Conservation (phyloP, 2,329 filamentous ascomycete species). For the Thielaviopsis euricoi region DNA sequence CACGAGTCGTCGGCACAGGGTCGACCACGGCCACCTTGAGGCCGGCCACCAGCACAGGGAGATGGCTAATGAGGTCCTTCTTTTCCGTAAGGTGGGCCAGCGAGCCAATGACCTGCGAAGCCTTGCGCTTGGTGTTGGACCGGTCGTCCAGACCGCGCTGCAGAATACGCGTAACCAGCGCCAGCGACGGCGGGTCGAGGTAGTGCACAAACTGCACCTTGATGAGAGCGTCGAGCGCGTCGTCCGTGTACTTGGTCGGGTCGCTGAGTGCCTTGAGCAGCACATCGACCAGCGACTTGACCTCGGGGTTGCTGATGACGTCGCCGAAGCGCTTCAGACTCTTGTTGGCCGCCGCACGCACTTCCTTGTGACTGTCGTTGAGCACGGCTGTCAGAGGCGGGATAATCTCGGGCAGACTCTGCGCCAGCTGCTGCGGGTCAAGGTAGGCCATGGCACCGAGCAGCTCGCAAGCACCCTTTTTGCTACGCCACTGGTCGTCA, state of each 20-base stretch:
- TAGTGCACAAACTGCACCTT: slow-evolving; percentile 98
- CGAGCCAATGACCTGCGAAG: slow-evolving; percentile 94
- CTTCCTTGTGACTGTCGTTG: slow-evolving; percentile 97
- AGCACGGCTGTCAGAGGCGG: slow-evolving; percentile 84
- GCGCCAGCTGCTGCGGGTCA: slow-evolving; percentile 83
- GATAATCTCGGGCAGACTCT: slow-evolving; percentile 89
- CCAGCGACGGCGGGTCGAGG: slow-evolving; percentile 89
- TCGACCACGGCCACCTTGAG: slow-evolving; percentile 82
- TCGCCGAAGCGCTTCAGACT: slow-evolving; percentile 96
- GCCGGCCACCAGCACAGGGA: slow-evolving; percentile 83
- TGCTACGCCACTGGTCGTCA: slow-evolving; percentile 93
- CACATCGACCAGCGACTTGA: slow-evolving; percentile 80
- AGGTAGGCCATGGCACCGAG: slow-evolving; percentile 97
- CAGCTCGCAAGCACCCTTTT: slow-evolving; percentile 93
- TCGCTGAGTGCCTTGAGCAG: slow-evolving; percentile 93
- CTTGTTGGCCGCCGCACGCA: slow-evolving; percentile 78
- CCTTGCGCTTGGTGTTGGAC: slow-evolving; percentile 90
- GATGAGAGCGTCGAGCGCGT: slow-evolving; percentile 83
- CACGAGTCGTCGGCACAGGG: slow-evolving; percentile 87
- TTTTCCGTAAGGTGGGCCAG: slow-evolving; percentile 92
- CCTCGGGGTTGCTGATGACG: slow-evolving; percentile 94
- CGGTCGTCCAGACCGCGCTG: slow-evolving; percentile 83
- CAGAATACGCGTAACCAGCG: slow-evolving; percentile 84
- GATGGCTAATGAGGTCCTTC: slow-evolving; percentile 78
- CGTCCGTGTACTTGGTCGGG: slow-evolving; percentile 91